Evolutionary conservation across 2,329 filamentous ascomycete genomes (phyloP), one percentile per base, ranked within the genome.

Genomic region (Exophiala bonariae): DNA sequence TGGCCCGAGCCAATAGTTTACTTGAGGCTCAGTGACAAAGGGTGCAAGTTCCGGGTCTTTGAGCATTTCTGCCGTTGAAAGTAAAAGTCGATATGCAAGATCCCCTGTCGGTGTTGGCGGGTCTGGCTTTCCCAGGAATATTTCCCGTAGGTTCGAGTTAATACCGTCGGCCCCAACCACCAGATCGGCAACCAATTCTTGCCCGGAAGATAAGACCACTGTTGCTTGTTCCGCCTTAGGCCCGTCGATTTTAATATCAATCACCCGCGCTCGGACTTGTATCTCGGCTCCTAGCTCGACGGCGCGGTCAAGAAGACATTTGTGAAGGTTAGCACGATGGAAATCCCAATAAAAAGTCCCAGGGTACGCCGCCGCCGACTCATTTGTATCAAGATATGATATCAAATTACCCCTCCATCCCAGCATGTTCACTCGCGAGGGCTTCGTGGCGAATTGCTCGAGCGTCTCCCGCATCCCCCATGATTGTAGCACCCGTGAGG

Each of bases 1-100:
- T 0, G 77, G 77, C 0, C 78, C 77, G n/a, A 79, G 60, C 77
- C 79, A 80, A 53, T 78, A 75, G 52, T 78, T 72, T 3, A 80
- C 73, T 20, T 72, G 68, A 2, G 76, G 75, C n/a, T 72, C 63
- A 3, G 67, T 60, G 0, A 77, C 68, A n/a, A 78, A 70, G 1
- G 64, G 58, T 2, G 59, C 62, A 11, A 81, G 61, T 32, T 77
- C 75, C 1, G 70, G 68, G 48, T 74, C 63, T 42, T 76, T 70
- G 3, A 66, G 64, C 61, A 80, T 73, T 38, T 78, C 70, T 22
- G 72, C 37, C 60, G 39, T 43, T 7, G 41, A 36, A 5, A 52
- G 52, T 52, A 70, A 61, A 7, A 73, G 55, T 3, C 70, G 64
- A 45, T 71, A 74, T 3, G 66, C 66, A 5, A 66, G 69, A 3